phyloP scores from a whole-genome alignment of 23 red algal species.

The Chondrus crispus region DNA sequence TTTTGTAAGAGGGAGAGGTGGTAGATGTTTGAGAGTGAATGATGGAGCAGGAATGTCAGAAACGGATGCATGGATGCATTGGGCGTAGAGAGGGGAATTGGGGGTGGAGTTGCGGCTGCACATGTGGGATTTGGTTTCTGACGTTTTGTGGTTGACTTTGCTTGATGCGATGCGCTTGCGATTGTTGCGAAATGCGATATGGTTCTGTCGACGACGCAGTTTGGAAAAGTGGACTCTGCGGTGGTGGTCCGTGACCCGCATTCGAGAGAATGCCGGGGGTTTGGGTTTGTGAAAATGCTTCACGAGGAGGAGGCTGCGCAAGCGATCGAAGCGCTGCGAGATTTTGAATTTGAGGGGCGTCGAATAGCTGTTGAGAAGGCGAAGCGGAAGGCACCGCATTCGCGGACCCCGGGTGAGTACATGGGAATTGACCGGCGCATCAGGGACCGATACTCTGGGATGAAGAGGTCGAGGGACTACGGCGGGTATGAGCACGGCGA shows the following conservation, averaged over 20 bases:
- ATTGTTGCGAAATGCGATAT: neutral
- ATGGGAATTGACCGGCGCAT: slow-evolving; percentile 68
- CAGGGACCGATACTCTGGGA: slow-evolving; percentile 55
- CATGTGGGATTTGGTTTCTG: neutral
- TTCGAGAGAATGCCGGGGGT: slow-evolving; percentile 60
- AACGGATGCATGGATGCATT: too few species aligned
- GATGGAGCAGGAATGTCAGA: too few species aligned
- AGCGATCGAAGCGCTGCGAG: slow-evolving; percentile 49
- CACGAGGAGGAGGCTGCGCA: slow-evolving; percentile 37
- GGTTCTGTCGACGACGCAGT: neutral
- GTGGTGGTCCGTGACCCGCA: slow-evolving; percentile 60
- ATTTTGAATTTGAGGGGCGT: slow-evolving; percentile 68
- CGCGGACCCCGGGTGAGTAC: slow-evolving; percentile 49
- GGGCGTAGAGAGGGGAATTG: too few species aligned
- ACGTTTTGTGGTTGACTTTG: neutral
- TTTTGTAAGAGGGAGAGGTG: neutral
- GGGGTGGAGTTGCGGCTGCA: neutral
- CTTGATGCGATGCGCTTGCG: neutral
- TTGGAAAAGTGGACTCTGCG: slow-evolving; percentile 60
- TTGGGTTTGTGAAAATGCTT: slow-evolving; percentile 64
- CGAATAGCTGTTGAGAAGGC: slow-evolving; percentile 55
- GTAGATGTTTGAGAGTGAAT: neutral
- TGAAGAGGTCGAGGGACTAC: slow-evolving; percentile 51
- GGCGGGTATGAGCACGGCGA: slow-evolving; percentile 26
- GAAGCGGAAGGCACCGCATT: slow-evolving; percentile 51